These are phyloP conservation scores for Scedosporium boydii DNA, from an alignment of 2,329 filamentous ascomycete species.

Conservation along the genomic window DNA sequence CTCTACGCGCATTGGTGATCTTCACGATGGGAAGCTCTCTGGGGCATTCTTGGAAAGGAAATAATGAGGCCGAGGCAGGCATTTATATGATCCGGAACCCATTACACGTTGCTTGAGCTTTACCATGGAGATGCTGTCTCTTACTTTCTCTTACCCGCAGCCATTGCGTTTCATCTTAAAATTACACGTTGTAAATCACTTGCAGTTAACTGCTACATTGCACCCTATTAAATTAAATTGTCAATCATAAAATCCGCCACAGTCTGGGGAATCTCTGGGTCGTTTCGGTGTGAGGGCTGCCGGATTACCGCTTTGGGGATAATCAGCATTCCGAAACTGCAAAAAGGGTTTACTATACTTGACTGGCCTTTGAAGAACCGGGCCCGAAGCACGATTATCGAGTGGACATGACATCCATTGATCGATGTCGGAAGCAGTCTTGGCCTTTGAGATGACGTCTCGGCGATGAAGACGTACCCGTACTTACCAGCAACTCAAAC, in stretches of 20 bases:
- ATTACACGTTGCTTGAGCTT: background rate
- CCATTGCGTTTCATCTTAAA: background rate
- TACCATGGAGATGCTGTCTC: background rate
- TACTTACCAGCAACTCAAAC: too few relatives aligned
- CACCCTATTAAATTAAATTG: background rate
- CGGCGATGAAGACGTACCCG: too few relatives aligned
- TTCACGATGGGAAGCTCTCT: background rate
- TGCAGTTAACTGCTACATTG: background rate
- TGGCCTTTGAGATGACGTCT: too few relatives aligned
- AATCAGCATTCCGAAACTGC: background rate
- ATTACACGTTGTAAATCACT: background rate
- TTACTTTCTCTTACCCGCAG: background rate
- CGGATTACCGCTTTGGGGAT: background rate
- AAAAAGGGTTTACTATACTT: background rate
- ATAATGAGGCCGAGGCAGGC: background rate
- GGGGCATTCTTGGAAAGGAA: background rate
- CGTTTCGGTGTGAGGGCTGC: background rate
- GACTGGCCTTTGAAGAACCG: too few relatives aligned
- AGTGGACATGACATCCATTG: too few relatives aligned
- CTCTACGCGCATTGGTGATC: background rate
- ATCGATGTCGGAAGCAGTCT: too few relatives aligned
- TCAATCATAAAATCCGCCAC: too few relatives aligned
- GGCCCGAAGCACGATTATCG: too few relatives aligned
- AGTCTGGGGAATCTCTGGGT: background rate
- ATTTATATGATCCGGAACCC: background rate